phyloP scores from a whole-genome alignment of 306 rosid species.

The Castanea mollissima region DNA sequence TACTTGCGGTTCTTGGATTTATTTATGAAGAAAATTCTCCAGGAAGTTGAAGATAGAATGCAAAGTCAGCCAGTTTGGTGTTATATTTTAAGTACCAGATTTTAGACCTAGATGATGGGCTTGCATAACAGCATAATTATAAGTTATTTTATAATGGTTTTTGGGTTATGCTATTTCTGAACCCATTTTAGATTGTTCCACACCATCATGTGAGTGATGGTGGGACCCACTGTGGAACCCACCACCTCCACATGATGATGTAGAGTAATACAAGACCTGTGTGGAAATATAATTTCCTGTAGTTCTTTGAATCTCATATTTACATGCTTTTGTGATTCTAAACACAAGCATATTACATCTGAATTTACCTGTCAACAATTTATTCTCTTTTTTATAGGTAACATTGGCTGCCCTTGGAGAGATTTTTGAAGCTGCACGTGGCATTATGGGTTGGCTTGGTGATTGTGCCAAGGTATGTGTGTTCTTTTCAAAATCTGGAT shows the following conservation, averaged over 20 bases:
- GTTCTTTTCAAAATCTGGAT: conserved; percentile 7
- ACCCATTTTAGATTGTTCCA: neutral
- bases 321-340: neutral
- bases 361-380: neutral
- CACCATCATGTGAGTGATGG: neutral
- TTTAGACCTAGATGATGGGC: neutral
- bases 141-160: too few relatives aligned
- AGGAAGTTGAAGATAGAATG: neutral
- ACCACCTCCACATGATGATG: neutral
- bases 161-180: too few relatives aligned
- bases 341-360: neutral
- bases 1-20: neutral
- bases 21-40: neutral
- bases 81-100: neutral
- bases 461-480: conserved; percentile 78
- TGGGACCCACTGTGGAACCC: neutral
- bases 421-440: conserved; percentile 87
- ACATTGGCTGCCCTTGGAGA: conserved; percentile 92
- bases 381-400: conserved; percentile 44
- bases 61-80: neutral
- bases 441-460: conserved; percentile 84
- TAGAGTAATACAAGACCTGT: neutral
- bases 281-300: neutral
- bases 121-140: neutral
- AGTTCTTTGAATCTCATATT: neutral